These are phyloP conservation scores for Xylaria sp. DNA, from an alignment of 2,329 filamentous ascomycete genomes.

Conservation along the genomic window DNA sequence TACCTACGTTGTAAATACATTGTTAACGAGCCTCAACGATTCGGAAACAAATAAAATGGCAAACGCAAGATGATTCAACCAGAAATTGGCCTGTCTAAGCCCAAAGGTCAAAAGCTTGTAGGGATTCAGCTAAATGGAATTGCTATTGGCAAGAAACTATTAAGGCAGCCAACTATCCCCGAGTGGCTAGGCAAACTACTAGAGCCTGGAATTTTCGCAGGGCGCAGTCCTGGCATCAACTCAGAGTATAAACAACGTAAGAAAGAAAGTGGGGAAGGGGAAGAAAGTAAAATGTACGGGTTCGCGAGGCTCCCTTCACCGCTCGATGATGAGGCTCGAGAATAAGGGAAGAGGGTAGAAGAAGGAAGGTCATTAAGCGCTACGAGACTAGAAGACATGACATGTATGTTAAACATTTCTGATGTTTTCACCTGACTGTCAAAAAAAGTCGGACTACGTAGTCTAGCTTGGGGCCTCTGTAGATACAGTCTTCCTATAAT, in stretches of 20 bases:
- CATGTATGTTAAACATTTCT: constrained; percentile 11
- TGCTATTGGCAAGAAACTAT: not conserved
- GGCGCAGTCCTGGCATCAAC: not conserved
- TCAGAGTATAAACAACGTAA: not conserved
- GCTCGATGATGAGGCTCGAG: not conserved
- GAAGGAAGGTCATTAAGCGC: not conserved
- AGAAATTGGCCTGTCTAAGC: not conserved
- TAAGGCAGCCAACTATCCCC: not conserved
- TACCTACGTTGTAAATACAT: not conserved
- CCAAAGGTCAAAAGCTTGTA: not conserved
- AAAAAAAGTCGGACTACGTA: not conserved
- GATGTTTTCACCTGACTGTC: constrained; percentile 9
- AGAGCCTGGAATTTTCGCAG: not conserved
- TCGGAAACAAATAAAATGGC: not conserved
- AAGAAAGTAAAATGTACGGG: not conserved
- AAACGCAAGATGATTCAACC: not conserved
- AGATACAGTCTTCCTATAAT: not conserved
- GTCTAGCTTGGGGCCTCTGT: not conserved
- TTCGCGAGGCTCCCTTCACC: not conserved
- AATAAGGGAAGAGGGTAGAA: not conserved
- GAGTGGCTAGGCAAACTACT: not conserved
- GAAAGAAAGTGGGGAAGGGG: not conserved
- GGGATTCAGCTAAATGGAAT: not conserved
- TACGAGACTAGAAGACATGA: not conserved
- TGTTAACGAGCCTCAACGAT: not conserved